Evolutionary conservation across 2,329 filamentous ascomycete genomes (phyloP).

Genomic region (Arthroderma sp.): DNA sequence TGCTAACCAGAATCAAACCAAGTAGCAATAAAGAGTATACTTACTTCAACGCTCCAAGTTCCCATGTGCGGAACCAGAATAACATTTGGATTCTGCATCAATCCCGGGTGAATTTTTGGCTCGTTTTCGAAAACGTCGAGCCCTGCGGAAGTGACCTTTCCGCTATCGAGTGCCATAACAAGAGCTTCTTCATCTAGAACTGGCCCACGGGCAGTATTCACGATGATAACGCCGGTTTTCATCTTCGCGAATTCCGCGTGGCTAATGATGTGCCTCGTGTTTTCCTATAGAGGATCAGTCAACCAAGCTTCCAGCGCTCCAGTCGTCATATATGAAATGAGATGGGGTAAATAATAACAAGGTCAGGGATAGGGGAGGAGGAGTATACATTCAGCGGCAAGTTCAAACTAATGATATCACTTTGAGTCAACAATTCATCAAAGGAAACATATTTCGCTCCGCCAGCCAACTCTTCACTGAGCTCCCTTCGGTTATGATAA

Average conservation of each 20-base stretch:
- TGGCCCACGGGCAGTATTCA: conserved; percentile 74
- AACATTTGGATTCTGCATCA: conserved; percentile 58
- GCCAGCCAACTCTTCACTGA: conserved; percentile 41
- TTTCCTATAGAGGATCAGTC: conserved; percentile 29
- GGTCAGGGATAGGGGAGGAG: background rate
- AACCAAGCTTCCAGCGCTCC: background rate
- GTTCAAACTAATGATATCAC: conserved; percentile 70
- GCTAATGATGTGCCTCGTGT: conserved; percentile 66
- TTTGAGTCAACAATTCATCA: conserved; percentile 55
- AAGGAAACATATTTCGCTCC: conserved; percentile 46
- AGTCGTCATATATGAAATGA: background rate
- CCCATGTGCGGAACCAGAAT: conserved; percentile 77
- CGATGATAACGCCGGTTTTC: conserved; percentile 64
- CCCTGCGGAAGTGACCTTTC: conserved; percentile 58
- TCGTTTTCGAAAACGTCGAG: conserved; percentile 78
- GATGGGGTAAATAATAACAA: background rate
- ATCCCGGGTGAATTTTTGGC: conserved; percentile 59
- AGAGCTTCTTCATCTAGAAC: conserved; percentile 73
- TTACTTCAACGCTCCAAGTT: conserved; percentile 59
- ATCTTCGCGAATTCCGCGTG: conserved; percentile 59
- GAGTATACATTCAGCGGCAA: conserved; percentile 65
- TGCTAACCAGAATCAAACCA: background rate
- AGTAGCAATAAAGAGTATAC: conserved; percentile 9
- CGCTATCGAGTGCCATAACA: conserved; percentile 57
- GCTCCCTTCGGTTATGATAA: conserved; percentile 58